Evolutionary conservation across 805 yeast species (phyloP).

Genomic region (Metschnikowia chrysomelidarum): DNA sequence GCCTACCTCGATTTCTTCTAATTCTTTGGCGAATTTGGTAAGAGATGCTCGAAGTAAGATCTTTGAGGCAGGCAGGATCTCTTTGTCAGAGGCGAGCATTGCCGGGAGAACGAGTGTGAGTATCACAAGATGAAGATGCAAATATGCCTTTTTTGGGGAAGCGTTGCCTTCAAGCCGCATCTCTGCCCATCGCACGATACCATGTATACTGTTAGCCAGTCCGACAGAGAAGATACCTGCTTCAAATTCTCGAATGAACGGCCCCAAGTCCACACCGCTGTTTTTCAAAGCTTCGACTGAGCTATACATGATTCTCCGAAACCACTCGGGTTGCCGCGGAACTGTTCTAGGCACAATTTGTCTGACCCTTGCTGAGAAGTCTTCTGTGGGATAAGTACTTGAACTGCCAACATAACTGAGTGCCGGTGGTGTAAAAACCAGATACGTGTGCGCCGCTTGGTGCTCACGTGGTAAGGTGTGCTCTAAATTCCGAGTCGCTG

Average conservation of each 20-base stretch:
- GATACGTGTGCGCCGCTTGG: no score
- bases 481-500: no score
- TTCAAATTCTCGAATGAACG: neutral
- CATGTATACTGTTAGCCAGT: neutral
- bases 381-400: conserved; percentile 3
- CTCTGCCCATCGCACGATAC: neutral
- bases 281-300: neutral
- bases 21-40: neutral
- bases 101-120: conserved; percentile 31
- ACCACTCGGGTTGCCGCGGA: conserved; percentile 3
- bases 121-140: conserved; percentile 29
- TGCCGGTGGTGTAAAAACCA: neutral
- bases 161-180: neutral
- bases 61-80: neutral
- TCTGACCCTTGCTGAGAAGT: conserved; percentile 8
- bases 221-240: neutral
- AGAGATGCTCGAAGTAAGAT: conserved; percentile 1
- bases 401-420: conserved; percentile 4
- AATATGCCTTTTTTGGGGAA: conserved; percentile 13
- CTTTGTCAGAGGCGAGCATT: conserved; percentile 19
- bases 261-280: neutral
- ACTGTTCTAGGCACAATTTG: neutral
- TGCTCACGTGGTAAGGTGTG: no score
- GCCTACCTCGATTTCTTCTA: neutral
- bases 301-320: neutral